Base-by-base conservation (phyloP, 257 asterid genomes). In the Echium plantagineum region DNA sequence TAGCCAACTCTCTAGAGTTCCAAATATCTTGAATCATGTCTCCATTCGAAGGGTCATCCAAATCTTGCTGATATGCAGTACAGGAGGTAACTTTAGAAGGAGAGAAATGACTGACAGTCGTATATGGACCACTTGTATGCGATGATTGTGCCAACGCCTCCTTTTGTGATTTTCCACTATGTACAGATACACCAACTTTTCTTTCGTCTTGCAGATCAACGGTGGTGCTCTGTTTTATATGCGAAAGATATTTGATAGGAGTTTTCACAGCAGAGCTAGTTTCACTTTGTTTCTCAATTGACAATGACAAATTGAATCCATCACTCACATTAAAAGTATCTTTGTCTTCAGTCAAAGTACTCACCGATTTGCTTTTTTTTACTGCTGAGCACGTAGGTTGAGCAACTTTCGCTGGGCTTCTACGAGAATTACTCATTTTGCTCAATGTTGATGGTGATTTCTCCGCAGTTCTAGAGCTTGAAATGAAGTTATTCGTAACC, bases 391-490 rank as follows among this genome's bases (percentile, higher is more conserved):
- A 66, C 15, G 74, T 21, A 21, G 80, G 67, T 55, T 71, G 76
- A 67, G 67, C 60, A 24, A 65, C 64, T 71, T 72, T 78, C 67
- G 24, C 59, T 6, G 77, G 75, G 60, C 71, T 69, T 59, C 71
- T 76, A 58, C 68, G 64, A 51, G 71, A 64, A 59, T 60, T 28
- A 69, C 74, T 69, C 64, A 57, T 63, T 58, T 66, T 18, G 72
- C 65, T 71, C 57, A 55, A 69, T 62, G 71, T 77, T 72, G 80
- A 63, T 55, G 83, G 76, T 54, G 83, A 73, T 52, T 63, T 81
- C 67, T 71, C 74, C 48, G 75, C 71, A 66, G 69, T 66, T 71
- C 52, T 66, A 35, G 85, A 68, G 49, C 73, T 66, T 30, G 81
- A 73, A 65, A 75, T 58, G 12, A 61, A 65, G 54, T 62, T 76